phyloP scores from a whole-genome alignment of 345 rosid species.

The Rhodomyrtus tomentosa region DNA sequence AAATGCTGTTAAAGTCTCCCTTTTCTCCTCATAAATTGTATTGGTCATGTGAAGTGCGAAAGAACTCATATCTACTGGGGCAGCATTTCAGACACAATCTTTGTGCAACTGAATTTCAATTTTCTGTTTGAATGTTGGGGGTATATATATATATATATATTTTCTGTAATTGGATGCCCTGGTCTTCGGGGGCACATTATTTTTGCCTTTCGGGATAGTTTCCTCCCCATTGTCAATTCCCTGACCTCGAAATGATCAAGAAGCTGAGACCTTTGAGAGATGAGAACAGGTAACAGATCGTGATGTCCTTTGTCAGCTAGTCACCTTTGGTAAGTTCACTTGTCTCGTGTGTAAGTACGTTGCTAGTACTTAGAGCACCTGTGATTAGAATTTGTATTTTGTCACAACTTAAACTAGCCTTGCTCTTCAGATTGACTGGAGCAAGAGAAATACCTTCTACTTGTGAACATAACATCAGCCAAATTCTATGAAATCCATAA shows the following conservation, averaged over 20 bases:
- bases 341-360: background rate
- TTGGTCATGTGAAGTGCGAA: background rate
- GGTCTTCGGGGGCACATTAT: background rate
- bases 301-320: background rate
- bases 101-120: background rate
- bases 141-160: background rate
- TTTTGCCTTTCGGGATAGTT: background rate
- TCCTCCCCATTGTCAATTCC: background rate
- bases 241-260: background rate
- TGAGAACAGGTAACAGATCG: background rate
- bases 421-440: background rate
- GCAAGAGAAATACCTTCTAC: background rate
- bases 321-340: background rate
- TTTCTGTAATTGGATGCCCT: background rate
- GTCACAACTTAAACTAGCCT: background rate
- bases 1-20: background rate
- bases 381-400: background rate
- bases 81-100: background rate
- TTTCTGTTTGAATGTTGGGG: background rate
- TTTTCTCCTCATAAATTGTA: background rate
- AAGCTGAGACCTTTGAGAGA: background rate
- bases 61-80: background rate
- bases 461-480: background rate
- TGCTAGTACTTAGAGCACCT: background rate
- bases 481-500: background rate